A percentile compares a stretch with the other conserved stretches of the same genome.
Evolutionary conservation across 495 filamentous ascomycete species (phyloP).

Genomic region (Ramalina peruviana): DNA sequence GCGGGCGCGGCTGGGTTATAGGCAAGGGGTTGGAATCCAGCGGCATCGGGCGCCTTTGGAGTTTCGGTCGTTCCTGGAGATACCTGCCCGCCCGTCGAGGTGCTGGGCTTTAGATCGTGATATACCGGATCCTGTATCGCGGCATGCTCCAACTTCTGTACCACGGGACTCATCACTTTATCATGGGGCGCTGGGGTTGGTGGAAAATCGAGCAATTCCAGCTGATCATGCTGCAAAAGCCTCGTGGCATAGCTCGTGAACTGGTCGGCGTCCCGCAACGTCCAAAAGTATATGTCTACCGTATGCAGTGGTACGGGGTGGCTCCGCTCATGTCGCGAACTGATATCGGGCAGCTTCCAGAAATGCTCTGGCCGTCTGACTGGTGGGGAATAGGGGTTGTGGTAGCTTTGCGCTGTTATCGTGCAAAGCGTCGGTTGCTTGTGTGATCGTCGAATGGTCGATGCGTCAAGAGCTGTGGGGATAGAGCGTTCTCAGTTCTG

Average conservation of each 20-base stretch:
- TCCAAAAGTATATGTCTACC: slow-evolving; percentile 86
- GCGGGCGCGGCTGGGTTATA: slow-evolving; percentile 87
- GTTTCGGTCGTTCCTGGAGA: slow-evolving; percentile 10
- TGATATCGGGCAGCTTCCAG: slow-evolving; percentile 66
- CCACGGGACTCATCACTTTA: slow-evolving; percentile 55
- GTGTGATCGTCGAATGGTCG: slow-evolving; percentile 36
- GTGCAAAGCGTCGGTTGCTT: slow-evolving; percentile 67
- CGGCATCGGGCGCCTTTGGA: slow-evolving; percentile 22
- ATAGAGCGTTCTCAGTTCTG: not conserved
- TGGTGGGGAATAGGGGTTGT: slow-evolving; percentile 16
- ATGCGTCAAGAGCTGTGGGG: slow-evolving; percentile 10
- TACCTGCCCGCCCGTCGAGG: slow-evolving; percentile 17
- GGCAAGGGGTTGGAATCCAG: slow-evolving; percentile 53
- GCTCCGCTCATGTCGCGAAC: slow-evolving; percentile 52
- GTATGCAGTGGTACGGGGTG: slow-evolving; percentile 68
- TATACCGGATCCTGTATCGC: slow-evolving; percentile 55
- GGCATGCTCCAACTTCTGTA: slow-evolving; percentile 70
- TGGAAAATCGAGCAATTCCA: slow-evolving; percentile 42
- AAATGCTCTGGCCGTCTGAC: slow-evolving; percentile 29
- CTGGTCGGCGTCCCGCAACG: slow-evolving; percentile 52
- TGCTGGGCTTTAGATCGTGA: slow-evolving; percentile 38
- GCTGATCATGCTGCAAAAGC: slow-evolving; percentile 45
- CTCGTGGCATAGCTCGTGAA: slow-evolving; percentile 54
- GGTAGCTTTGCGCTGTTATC: slow-evolving; percentile 50
- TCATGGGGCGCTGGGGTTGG: slow-evolving; percentile 30